Conservation (phyloP, 2,329 filamentous ascomycete species). For the Raffaelea deltoideospora region DNA sequence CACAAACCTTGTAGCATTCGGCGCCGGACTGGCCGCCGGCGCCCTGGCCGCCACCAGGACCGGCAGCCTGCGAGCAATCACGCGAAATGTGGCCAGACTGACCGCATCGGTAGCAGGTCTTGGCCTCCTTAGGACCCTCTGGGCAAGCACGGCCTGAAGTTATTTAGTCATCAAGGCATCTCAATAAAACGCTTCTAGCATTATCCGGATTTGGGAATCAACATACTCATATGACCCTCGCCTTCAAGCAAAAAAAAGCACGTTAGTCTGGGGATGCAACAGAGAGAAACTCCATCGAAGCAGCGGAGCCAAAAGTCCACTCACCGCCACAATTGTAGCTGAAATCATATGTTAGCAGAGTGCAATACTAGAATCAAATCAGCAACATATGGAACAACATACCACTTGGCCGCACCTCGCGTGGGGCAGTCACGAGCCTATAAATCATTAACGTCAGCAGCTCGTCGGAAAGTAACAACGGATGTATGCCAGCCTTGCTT, state of each 20-base stretch:
- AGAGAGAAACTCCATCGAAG: not conserved
- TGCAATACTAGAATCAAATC: not conserved
- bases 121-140: constrained; percentile 72
- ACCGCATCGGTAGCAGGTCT: constrained; percentile 66
- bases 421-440: constrained; percentile 77
- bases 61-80: constrained; percentile 52
- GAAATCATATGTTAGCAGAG: not conserved
- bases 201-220: not conserved
- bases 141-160: constrained; percentile 74
- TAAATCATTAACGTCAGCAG: constrained; percentile 14
- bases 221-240: constrained; percentile 61
- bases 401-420: constrained; percentile 73
- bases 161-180: too few species aligned
- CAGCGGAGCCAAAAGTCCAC: constrained; percentile 16
- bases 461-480: constrained; percentile 4
- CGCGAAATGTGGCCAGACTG: constrained; percentile 82
- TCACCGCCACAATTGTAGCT: constrained; percentile 73
- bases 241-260: constrained; percentile 18
- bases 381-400: constrained; percentile 19
- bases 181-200: too few species aligned
- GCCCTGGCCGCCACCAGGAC: constrained; percentile 14
- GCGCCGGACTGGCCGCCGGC: constrained; percentile 34
- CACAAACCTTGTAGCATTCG: constrained; percentile 74
- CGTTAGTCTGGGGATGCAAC: constrained; percentile 1
- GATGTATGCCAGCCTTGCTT: not conserved